phyloP scores from a whole-genome alignment of 805 yeast genomes.

The Lipomyces chichibuensis region DNA sequence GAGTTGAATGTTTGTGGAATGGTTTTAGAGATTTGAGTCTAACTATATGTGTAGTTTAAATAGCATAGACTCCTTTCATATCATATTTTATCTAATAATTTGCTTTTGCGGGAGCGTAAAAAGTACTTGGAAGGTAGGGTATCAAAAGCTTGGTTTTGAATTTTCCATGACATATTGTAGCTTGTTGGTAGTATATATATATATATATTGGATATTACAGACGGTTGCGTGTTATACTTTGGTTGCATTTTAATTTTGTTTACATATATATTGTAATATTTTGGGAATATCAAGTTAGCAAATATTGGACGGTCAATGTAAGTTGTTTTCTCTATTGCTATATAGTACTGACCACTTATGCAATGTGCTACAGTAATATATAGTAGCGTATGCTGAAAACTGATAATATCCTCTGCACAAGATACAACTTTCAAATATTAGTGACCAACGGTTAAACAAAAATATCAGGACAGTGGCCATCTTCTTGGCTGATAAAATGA shows the following conservation, averaged over 20 bases:
- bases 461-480: no score
- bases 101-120: background rate
- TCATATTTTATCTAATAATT: background rate
- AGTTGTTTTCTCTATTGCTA: no score
- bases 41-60: background rate
- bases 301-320: no score
- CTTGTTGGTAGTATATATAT: background rate
- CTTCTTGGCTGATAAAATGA: no score
- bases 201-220: background rate
- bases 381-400: no score
- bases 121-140: constrained; percentile 2
- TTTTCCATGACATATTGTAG: background rate
- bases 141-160: constrained; percentile 4
- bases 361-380: no score
- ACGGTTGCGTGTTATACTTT: background rate
- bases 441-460: no score
- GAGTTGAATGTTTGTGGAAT: background rate
- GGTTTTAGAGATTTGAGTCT: background rate
- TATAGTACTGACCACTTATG: no score
- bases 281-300: no score
- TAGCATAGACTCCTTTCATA: background rate
- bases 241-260: background rate
- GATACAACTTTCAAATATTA: no score
- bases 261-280: no score
- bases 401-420: no score